Evolutionary conservation across 371 early-diverging fungal species (phyloP), one percentile per base, ranked within the genome.

Genomic region (Mortierella sp.): DNA sequence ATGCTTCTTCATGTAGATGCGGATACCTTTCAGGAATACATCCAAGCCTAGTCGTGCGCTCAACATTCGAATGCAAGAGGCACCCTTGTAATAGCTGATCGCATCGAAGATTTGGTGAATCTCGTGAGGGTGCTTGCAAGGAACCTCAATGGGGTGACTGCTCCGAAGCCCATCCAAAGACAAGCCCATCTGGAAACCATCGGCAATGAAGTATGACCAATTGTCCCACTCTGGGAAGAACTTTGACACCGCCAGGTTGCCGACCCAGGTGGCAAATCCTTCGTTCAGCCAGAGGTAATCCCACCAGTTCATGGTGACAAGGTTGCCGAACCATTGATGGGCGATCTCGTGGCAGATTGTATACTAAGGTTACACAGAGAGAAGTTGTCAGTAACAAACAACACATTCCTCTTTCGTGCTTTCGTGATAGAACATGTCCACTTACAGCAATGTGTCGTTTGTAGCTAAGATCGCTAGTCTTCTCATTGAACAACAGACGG

Each of bases 321-420:
- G 80, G 79, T 97, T 95, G 50, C 98, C 98, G 71, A 97, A 96
- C 92, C 95, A 95, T 81, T 95, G 95, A 79, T 95, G 97, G 14
- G 95, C 97, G 14, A 96, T 82, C 83, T 97, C 98, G 81, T 96
- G 98, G 57, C 92, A 92, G 25, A 96, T 92, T 24, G 91, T 90
- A 55, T 92, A 94, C 74, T 74, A 46, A 16, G 2, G 24, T 19
- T 9, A 29, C 12, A 19, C 21, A 45, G 13, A 10, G n/a, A 29
- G 13, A 24, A 37, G n/a, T n/a, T n/a, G n/a, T n/a, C n/a, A n/a
- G n/a, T n/a, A n/a, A n/a, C n/a, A 34, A 34, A 10, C 34, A 34
- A 34, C 34, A 4, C 10, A 4, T 34, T 34, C 34, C 34, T 34
- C n/a, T n/a, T n/a, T n/a, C n/a, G n/a, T n/a, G n/a, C n/a, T n/a